These are phyloP conservation scores for Epithele typhae DNA, from an alignment of 768 basidiomycete genomes.

Conservation along the genomic window DNA sequence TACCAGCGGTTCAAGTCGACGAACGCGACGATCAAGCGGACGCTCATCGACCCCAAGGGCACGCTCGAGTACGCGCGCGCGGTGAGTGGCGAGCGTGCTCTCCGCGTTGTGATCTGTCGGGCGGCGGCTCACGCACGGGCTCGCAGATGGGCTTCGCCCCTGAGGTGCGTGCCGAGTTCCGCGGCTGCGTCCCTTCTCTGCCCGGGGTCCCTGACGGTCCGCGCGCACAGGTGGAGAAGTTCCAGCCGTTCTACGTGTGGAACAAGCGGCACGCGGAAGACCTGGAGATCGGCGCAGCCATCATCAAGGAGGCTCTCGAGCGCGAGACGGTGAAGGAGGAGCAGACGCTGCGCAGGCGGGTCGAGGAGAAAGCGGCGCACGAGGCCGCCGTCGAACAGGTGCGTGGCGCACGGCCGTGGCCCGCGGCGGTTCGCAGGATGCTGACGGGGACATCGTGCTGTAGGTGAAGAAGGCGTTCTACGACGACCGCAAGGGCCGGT, in stretches of 20 bases:
- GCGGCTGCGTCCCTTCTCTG: no score
- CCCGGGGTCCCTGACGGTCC: neutral
- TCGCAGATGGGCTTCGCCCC: conserved; percentile 69
- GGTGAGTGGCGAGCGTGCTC: conserved; percentile 36
- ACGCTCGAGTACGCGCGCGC: conserved; percentile 77
- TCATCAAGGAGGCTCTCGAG: conserved; percentile 60
- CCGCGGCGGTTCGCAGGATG: no score
- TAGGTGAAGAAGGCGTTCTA: conserved; percentile 78
- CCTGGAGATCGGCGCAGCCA: conserved; percentile 57
- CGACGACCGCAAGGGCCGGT: conserved; percentile 67
- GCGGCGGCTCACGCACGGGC: neutral
- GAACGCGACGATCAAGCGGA: conserved; percentile 60
- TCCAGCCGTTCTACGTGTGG: conserved; percentile 73
- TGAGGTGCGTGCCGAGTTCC: conserved; percentile 38
- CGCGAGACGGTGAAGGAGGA: conserved; percentile 48
- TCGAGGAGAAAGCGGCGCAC: conserved; percentile 55
- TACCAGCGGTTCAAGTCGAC: conserved; percentile 75
- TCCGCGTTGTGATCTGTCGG: neutral
- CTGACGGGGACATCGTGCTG: neutral
- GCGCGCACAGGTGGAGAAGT: conserved; percentile 50
- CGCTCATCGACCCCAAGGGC: conserved; percentile 66
- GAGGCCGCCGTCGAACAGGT: conserved; percentile 55
- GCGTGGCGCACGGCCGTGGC: no score
- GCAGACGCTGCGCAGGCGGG: conserved; percentile 39
- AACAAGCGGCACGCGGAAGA: conserved; percentile 47